Evolutionary conservation across 2,329 filamentous ascomycete species (phyloP).

Genomic region (Aspergillus amoenus): DNA sequence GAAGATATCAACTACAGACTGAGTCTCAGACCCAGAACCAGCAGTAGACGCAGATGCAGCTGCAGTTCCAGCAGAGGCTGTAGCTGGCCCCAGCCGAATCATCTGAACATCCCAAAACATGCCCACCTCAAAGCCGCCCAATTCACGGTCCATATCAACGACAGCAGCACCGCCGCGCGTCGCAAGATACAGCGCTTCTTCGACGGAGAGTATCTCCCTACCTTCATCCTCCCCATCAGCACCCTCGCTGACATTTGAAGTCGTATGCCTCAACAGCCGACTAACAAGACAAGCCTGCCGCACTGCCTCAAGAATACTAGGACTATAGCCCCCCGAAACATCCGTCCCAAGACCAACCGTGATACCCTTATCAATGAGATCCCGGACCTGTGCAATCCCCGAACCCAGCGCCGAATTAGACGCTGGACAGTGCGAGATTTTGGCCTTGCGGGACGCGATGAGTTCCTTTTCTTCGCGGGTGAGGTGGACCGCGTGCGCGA

Average conservation of each 20-base stretch:
- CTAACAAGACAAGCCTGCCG: conserved; percentile 78
- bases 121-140: conserved; percentile 82
- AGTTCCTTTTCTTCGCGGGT: conserved; percentile 63
- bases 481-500: conserved; percentile 84
- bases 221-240: conserved; percentile 36
- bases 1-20: conserved; percentile 76
- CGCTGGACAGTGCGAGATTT: conserved; percentile 81
- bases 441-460: conserved; percentile 60
- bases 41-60: neutral
- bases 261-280: conserved; percentile 52
- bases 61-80: too few relatives aligned
- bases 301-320: conserved; percentile 78
- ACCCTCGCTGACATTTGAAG: conserved; percentile 16
- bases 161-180: conserved; percentile 85
- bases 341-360: conserved; percentile 87
- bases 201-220: conserved; percentile 66
- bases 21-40: neutral
- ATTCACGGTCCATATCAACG: conserved; percentile 67
- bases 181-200: conserved; percentile 82
- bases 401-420: conserved; percentile 81
- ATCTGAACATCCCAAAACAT: conserved; percentile 92
- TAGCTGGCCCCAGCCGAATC: conserved; percentile 55
- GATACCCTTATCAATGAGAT: conserved; percentile 71
- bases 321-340: conserved; percentile 81
- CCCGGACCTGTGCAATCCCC: conserved; percentile 73